These are phyloP conservation scores for Xylaria sp. DNA, from an alignment of 2,329 filamentous ascomycete species.

Conservation along the genomic window DNA sequence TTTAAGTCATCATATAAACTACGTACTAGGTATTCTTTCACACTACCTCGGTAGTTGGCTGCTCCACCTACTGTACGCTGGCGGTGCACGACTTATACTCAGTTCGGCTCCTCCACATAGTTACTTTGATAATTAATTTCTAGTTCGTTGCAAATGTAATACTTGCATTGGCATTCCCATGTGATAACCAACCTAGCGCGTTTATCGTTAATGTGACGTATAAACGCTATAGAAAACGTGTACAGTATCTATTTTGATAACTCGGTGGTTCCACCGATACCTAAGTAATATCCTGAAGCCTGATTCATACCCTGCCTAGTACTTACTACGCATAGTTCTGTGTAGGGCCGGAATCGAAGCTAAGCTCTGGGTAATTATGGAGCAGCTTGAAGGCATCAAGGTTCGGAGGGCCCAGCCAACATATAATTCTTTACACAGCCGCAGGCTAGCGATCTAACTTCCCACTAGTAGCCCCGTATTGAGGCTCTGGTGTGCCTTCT, in stretches of 20 bases:
- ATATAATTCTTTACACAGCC: not conserved
- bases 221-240: not conserved
- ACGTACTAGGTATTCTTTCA: not conserved
- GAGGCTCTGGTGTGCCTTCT: too few species aligned
- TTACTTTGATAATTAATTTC: too few species aligned
- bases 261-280: not conserved
- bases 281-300: not conserved
- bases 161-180: not conserved
- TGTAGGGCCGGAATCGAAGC: not conserved
- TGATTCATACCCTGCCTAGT: not conserved
- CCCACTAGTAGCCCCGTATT: constrained; percentile 37
- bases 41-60: not conserved
- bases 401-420: not conserved
- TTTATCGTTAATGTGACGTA: not conserved
- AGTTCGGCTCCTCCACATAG: not conserved
- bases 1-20: constrained; percentile 8
- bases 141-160: too few species aligned
- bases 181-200: not conserved
- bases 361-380: constrained; percentile 19
- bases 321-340: not conserved
- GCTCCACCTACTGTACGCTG: too few species aligned
- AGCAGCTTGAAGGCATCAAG: not conserved
- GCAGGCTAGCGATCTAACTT: constrained; percentile 16
- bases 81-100: not conserved
- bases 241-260: not conserved